Evolutionary conservation across 805 yeast genomes (phyloP).

Genomic region (Metschnikowia lachancei): DNA sequence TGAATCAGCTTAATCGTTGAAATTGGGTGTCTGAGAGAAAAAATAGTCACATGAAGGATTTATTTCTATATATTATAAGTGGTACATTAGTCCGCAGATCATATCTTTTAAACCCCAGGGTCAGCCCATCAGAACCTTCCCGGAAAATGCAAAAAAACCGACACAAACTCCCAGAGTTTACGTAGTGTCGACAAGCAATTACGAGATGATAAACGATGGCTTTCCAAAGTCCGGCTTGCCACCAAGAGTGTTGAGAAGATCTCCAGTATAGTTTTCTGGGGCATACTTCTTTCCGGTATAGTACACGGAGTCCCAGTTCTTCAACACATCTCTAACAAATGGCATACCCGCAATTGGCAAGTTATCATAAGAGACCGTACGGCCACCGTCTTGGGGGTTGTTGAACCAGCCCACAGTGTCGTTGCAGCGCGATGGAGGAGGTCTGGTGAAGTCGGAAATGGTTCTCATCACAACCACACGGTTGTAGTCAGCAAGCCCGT

Average conservation of each 20-base stretch:
- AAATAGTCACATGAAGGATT: too few relatives aligned
- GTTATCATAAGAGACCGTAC: slow-evolving; percentile 47
- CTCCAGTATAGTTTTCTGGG: slow-evolving; percentile 58
- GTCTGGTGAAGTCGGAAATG: slow-evolving; percentile 55
- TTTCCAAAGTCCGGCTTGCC: slow-evolving; percentile 41
- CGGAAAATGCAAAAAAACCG: too few relatives aligned
- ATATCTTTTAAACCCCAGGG: too few relatives aligned
- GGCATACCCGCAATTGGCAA: slow-evolving; percentile 53
- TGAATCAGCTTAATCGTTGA: too few relatives aligned
- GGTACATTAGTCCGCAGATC: too few relatives aligned
- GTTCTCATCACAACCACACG: slow-evolving; percentile 61
- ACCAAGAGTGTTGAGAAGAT: slow-evolving; percentile 53
- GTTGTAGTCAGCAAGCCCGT: slow-evolving; percentile 53
- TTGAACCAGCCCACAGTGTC: slow-evolving; percentile 50
- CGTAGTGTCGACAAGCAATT: too few relatives aligned
- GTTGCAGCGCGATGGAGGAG: slow-evolving; percentile 44
- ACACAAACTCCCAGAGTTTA: too few relatives aligned
- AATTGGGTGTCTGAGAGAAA: too few relatives aligned
- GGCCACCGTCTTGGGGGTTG: slow-evolving; percentile 50
- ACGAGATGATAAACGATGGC: slow-evolving; percentile 15
- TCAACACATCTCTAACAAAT: slow-evolving; percentile 49
- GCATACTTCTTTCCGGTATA: slow-evolving; percentile 31
- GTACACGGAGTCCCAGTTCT: slow-evolving; percentile 44
- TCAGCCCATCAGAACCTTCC: too few relatives aligned
- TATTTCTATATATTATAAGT: too few relatives aligned